Evolutionary conservation across 2,329 filamentous ascomycete genomes (phyloP), one percentile per base, ranked within the genome.

Genomic region (Pseudocercospora cruenta): DNA sequence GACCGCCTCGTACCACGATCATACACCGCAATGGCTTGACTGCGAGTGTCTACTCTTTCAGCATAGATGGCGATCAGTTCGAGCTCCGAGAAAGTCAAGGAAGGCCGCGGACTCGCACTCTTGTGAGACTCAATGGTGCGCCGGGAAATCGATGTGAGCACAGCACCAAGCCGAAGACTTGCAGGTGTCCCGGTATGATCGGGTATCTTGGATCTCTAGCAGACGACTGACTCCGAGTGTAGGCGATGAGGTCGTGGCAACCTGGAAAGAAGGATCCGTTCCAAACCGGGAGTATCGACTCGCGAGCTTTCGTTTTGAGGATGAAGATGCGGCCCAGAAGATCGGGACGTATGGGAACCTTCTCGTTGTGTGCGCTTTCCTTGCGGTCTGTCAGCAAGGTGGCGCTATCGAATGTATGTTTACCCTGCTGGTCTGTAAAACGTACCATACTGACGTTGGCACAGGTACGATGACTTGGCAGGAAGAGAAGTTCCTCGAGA

Each of bases 221-320:
- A 22, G 49, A 26, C 6, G 12, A 53, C 49, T 53, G 12, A 53
- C 22, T 24, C 12, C 49, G 22, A 14, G 22, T 21, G 36, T 8
- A 28, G 39, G 58, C 22, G 58, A 26, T 14, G 39, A 60, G 22
- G 33, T 31, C 22, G 47, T 60, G 6, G 58, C 39, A 4, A 60
- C 58, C 12, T 60, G 58, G 58, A 47, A 43, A n/a, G 58, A 60
- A 60, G 58, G 58, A 21, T 60, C 58, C 14, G 58, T 60, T 3
- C 58, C 58, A 2, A 60, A 60, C 24, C 43, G 39, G n/a, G 39
- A 49, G n/a, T 39, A 43, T 16, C 58, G 58, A 16, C 39, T 60
- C 1, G 58, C 58, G 2, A 31, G 22, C 12, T 60, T 60, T 33
- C 45, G 58, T 45, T 60, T 60, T 22, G 58, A 51, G 43, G 33